phyloP scores from a whole-genome alignment of 106 monocot genomes.

The Phalaenopsis aphrodite region DNA sequence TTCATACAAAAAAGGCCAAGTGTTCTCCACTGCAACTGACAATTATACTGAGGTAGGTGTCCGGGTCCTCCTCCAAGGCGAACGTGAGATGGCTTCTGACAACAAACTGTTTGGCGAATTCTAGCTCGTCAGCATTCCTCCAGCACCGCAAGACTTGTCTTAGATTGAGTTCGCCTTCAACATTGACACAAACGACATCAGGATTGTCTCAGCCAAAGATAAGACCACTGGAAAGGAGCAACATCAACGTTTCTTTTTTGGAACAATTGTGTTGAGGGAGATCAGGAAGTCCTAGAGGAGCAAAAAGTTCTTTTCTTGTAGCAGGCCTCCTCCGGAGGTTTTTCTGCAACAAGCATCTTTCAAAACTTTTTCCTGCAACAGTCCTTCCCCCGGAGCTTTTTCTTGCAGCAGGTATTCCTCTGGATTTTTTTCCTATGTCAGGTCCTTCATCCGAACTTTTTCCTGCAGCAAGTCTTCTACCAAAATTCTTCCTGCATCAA shows the following conservation, averaged over 20 bases:
- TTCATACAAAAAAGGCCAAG: constrained; percentile 65
- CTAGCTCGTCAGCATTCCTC: constrained; percentile 56
- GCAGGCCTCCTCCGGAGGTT: no score
- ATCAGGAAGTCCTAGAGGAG: no score
- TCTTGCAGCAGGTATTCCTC: no score
- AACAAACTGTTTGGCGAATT: constrained; percentile 70
- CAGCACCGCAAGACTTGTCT: constrained; percentile 54
- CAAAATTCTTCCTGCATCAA: no score
- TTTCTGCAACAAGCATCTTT: no score
- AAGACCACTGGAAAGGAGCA: constrained; percentile 64
- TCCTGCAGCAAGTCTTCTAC: no score
- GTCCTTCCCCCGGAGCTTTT: no score
- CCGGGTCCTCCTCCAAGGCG: constrained; percentile 47
- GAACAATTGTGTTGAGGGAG: no score
- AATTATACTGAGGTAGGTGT: constrained; percentile 72
- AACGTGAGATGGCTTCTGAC: constrained; percentile 66
- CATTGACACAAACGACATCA: constrained; percentile 67
- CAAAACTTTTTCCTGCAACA: no score
- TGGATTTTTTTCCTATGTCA: no score
- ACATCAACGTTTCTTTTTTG: background rate
- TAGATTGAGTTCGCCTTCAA: constrained; percentile 66
- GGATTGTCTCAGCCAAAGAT: constrained; percentile 61
- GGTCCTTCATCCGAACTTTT: no score
- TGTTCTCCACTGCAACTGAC: constrained; percentile 59
- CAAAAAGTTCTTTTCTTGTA: no score